These are phyloP conservation scores for Fragaria nilgerrensis DNA, from an alignment of 306 rosid species.

Conservation along the genomic window DNA sequence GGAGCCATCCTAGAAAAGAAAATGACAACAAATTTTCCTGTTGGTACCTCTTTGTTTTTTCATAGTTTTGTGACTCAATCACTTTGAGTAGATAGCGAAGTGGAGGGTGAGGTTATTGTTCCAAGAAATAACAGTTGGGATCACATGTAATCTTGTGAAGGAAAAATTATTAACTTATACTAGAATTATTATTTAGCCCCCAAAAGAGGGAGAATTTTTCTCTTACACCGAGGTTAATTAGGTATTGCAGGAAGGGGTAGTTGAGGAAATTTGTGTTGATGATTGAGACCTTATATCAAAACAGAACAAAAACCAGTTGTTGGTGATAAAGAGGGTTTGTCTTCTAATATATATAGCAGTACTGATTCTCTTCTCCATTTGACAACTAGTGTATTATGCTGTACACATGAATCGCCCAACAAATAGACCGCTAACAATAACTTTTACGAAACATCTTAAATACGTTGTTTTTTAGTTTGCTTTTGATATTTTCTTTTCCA, in stretches of 20 bases:
- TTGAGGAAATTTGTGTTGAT: constrained; percentile 5
- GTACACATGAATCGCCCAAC: neutral
- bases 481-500: neutral
- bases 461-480: neutral
- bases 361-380: neutral
- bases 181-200: neutral
- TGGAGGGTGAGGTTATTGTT: neutral
- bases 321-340: constrained; percentile 15
- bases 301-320: constrained; percentile 16
- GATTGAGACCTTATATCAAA: constrained; percentile 10
- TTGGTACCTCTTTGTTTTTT: neutral
- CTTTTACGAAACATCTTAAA: neutral
- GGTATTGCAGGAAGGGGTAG: neutral
- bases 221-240: neutral
- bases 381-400: neutral
- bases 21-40: neutral
- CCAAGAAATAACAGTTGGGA: neutral
- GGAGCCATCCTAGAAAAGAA: neutral
- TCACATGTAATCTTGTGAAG: neutral
- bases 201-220: neutral
- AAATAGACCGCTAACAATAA: neutral
- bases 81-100: neutral
- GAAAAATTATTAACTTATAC: neutral
- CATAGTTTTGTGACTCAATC: neutral
- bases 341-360: neutral